Conservation (phyloP, 495 filamentous ascomycete genomes). For the Annulohypoxylon maeteangense region DNA sequence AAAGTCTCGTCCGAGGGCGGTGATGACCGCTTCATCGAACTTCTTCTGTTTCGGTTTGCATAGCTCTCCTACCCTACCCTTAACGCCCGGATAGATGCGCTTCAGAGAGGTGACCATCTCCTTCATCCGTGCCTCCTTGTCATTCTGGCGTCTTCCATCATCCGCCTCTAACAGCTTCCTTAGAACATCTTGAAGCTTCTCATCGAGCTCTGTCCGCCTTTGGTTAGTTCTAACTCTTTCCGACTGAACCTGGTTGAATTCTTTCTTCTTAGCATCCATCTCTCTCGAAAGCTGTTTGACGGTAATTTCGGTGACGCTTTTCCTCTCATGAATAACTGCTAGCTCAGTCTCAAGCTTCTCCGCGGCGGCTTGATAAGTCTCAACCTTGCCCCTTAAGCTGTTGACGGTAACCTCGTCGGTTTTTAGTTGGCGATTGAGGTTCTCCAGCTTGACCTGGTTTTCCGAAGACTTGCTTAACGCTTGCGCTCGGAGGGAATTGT, state of each 20-base stretch:
- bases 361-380: slow-evolving; percentile 75
- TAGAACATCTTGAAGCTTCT: slow-evolving; percentile 84
- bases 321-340: slow-evolving; percentile 73
- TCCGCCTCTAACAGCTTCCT: slow-evolving; percentile 83
- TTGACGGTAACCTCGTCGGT: slow-evolving; percentile 90
- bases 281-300: slow-evolving; percentile 76
- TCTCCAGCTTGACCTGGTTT: slow-evolving; percentile 85
- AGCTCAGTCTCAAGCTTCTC: slow-evolving; percentile 79
- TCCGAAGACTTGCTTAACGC: slow-evolving; percentile 85
- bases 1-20: slow-evolving; percentile 90
- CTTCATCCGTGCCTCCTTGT: slow-evolving; percentile 78
- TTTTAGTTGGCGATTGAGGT: slow-evolving; percentile 82
- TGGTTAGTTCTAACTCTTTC: slow-evolving; percentile 83
- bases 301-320: slow-evolving; percentile 64
- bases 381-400: slow-evolving; percentile 86
- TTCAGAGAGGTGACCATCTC: slow-evolving; percentile 87
- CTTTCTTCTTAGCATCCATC: slow-evolving; percentile 90
- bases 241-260: slow-evolving; percentile 83
- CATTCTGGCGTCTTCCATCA: slow-evolving; percentile 81
- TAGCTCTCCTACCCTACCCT: slow-evolving; percentile 87
- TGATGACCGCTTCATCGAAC: slow-evolving; percentile 90
- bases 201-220: slow-evolving; percentile 85
- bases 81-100: slow-evolving; percentile 90
- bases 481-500: slow-evolving; percentile 84
- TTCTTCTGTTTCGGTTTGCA: slow-evolving; percentile 98